These are phyloP conservation scores for Xylaria sp. DNA, from an alignment of 2,329 filamentous ascomycete species.

Conservation along the genomic window DNA sequence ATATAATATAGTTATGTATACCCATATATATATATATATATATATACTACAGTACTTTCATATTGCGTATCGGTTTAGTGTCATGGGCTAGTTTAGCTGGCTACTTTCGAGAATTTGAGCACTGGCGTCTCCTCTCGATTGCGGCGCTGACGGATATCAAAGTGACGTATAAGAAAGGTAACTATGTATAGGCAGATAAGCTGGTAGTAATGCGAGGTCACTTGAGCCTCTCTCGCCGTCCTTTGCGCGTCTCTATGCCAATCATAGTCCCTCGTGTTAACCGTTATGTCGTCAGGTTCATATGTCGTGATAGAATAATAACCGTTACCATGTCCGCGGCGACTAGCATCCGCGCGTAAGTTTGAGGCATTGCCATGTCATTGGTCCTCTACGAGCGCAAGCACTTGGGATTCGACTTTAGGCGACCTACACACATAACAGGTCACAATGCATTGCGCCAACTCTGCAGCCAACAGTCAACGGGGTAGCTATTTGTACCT, in stretches of 20 bases:
- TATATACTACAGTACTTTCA: too few relatives aligned
- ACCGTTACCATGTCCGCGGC: constrained; percentile 19
- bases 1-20: too few relatives aligned
- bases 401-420: constrained; percentile 25
- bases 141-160: constrained; percentile 8
- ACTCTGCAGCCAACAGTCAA: constrained; percentile 37
- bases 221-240: neutral
- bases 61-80: too few relatives aligned
- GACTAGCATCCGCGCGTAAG: constrained; percentile 43
- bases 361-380: constrained; percentile 32
- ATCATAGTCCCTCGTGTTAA: constrained; percentile 13
- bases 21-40: too few relatives aligned
- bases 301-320: neutral
- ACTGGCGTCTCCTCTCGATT: neutral
- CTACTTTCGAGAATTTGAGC: neutral
- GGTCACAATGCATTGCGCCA: constrained; percentile 27
- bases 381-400: constrained; percentile 27
- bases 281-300: neutral
- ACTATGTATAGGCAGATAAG: constrained; percentile 11
- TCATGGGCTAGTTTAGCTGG: neutral
- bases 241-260: neutral
- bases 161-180: neutral
- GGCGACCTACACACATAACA: constrained; percentile 38
- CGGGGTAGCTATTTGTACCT: constrained; percentile 15
- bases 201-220: neutral